phyloP scores from a whole-genome alignment of 2,329 filamentous ascomycete genomes.

The Calonectria crousiana region DNA sequence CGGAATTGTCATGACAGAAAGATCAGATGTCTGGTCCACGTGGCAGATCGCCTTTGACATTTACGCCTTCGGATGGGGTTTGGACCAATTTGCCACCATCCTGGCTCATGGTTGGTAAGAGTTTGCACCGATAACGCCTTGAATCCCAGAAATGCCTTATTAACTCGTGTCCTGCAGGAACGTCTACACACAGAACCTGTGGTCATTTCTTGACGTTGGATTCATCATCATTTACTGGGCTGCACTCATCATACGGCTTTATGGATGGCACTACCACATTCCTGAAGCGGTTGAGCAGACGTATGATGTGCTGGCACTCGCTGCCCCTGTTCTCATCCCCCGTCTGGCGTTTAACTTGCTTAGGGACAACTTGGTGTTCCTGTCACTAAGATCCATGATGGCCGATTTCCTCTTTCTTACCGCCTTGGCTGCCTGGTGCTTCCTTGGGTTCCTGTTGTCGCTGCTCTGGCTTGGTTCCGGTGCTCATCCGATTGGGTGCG shows the following conservation, averaged over 20 bases:
- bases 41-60: slow-evolving; percentile 77
- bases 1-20: slow-evolving; percentile 77
- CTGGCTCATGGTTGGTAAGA: slow-evolving; percentile 76
- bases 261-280: slow-evolving; percentile 67
- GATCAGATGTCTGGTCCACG: slow-evolving; percentile 69
- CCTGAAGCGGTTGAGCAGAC: slow-evolving; percentile 69
- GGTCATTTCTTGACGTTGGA: slow-evolving; percentile 87
- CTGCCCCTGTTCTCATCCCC: slow-evolving; percentile 81
- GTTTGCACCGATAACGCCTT: neutral
- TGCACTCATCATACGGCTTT: slow-evolving; percentile 77
- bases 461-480: slow-evolving; percentile 82
- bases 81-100: slow-evolving; percentile 83
- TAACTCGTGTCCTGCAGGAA: slow-evolving; percentile 61
- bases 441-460: slow-evolving; percentile 83
- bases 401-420: slow-evolving; percentile 85
- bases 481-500: slow-evolving; percentile 67
- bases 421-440: slow-evolving; percentile 83
- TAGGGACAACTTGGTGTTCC: slow-evolving; percentile 86
- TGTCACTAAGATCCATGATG: slow-evolving; percentile 87
- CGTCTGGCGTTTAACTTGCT: slow-evolving; percentile 85
- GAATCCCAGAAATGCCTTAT: neutral
- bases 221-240: slow-evolving; percentile 79
- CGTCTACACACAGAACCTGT: slow-evolving; percentile 89
- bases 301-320: slow-evolving; percentile 83
- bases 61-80: slow-evolving; percentile 82